Evolutionary conservation across 352 stramenopile species (phyloP), one percentile per base, ranked within the genome.

Genomic region (Peronosclerospora sorghi): DNA sequence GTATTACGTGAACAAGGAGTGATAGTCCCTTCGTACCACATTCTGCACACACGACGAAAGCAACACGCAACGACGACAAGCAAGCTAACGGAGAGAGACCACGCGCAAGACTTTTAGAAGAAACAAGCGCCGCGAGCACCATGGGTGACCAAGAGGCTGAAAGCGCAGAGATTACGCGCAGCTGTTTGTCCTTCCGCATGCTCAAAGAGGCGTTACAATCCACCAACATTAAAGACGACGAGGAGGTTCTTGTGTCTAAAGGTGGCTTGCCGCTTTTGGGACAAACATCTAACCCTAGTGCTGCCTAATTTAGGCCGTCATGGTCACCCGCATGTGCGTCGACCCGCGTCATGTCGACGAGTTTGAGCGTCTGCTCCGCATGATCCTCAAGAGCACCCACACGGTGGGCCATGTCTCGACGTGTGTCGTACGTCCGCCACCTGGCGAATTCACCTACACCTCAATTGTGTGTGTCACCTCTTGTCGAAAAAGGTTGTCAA

Each of bases 301-400:
- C 5, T 17, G 6, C 1, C 8, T 47, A 20, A 45, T 45, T 19
- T 45, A 88, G 76, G 73, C 76, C 0, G 72, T 86, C 13, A 83
- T 89, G 76, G 68, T 89, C 15, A 89, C 76, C 40, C 76, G 73
- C 42, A 89, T 89, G 76, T 70, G 61, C 21, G 76, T 89, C 21
- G 70, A 86, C 38, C 62, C 71, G 35, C 71, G 71, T 19, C 73
- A 85, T 43, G 59, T 85, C 4, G 72, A 83, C 42, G 76, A 88
- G 34, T 88, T 88, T 51, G 76, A 88, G 53, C 71, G 72, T 17
- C 57, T 88, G 30, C 48, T 88, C 39, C 73, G 76, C 4, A 50
- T 88, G 45, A 86, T 88, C n/a, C 62, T 88, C 14, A 86, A 85
- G 57, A 86, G 56, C 38, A 88, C 71, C 39, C 73, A 88, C 54